A percentile compares a stretch with the other conserved stretches of the same genome.
phyloP scores from a whole-genome alignment of 1,284 basidiomycete genomes.

The Tilletia setariae region DNA sequence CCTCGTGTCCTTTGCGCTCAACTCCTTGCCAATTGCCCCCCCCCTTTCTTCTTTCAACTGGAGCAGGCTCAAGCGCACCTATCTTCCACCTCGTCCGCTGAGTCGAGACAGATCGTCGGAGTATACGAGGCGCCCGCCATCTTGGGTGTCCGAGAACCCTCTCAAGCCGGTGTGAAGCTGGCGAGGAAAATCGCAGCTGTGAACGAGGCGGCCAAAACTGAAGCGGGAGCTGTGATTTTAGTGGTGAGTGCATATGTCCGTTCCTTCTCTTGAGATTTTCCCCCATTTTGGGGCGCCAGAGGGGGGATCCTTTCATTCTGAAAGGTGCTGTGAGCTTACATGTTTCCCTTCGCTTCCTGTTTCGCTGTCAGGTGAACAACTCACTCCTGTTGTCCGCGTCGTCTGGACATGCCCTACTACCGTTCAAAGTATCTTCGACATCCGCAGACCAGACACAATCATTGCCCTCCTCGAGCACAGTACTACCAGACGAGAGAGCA shows the following conservation, averaged over 20 bases:
- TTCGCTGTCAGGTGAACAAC: conserved; percentile 18
- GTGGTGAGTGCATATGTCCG: neutral
- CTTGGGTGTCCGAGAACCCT: conserved; percentile 2
- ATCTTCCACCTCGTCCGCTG: neutral
- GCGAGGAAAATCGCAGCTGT: neutral
- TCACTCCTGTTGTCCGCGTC: conserved; percentile 10
- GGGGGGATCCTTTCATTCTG: neutral
- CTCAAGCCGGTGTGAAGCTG: neutral
- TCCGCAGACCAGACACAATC: neutral
- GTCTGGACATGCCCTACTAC: conserved; percentile 8
- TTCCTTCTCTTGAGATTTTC: no score
- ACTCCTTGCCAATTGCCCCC: neutral
- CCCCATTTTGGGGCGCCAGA: no score
- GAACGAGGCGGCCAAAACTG: no score
- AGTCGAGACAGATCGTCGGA: conserved; percentile 16
- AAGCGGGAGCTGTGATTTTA: neutral
- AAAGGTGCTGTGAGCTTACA: no score
- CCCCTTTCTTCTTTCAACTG: neutral
- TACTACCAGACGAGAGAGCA: neutral
- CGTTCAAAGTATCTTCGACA: neutral
- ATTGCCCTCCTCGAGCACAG: neutral
- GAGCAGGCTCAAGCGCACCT: conserved; percentile 13
- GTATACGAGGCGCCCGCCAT: conserved; percentile 25
- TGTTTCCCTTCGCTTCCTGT: no score
- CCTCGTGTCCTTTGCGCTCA: neutral